Evolutionary conservation across 805 yeast genomes (phyloP).

Genomic region (Isabelozyma heimii): DNA sequence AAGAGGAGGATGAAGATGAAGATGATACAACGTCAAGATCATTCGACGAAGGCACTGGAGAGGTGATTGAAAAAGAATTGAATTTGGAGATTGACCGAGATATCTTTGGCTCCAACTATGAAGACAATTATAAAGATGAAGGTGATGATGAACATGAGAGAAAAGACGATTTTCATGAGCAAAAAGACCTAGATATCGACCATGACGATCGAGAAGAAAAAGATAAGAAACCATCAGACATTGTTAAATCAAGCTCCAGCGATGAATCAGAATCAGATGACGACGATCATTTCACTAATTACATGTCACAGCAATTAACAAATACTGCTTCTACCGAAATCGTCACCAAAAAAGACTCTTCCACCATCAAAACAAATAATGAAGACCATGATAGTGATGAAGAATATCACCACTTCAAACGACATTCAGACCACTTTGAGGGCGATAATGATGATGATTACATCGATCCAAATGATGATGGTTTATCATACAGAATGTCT

Average conservation of each 20-base stretch:
- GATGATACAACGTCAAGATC: constrained; percentile 22
- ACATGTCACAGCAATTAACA: constrained; percentile 73
- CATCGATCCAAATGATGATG: constrained; percentile 80
- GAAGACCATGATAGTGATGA: constrained; percentile 29
- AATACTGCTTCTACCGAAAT: constrained; percentile 43
- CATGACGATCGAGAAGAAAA: constrained; percentile 5
- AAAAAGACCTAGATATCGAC: constrained; percentile 7
- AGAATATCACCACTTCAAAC: constrained; percentile 5
- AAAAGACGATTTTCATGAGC: constrained; percentile 8
- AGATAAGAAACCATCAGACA: constrained; percentile 1
- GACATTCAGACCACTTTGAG: constrained; percentile 2
- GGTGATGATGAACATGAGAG: constrained; percentile 22
- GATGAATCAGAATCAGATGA: constrained; percentile 39
- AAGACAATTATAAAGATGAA: constrained; percentile 27
- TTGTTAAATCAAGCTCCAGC: constrained; percentile 14
- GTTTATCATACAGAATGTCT: constrained; percentile 65
- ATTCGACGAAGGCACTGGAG: constrained; percentile 36
- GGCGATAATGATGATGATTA: constrained; percentile 51
- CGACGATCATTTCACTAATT: constrained; percentile 62
- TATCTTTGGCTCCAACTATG: constrained; percentile 23
- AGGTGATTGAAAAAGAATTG: constrained; percentile 35
- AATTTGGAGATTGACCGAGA: constrained; percentile 30
- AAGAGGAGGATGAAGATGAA: constrained; percentile 38
- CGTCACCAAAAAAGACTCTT: constrained; percentile 41
- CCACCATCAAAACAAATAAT: constrained; percentile 44